Percentiles rank a stretch among this genome's conserved stretches.
These are phyloP conservation scores for Ophiostoma ulmi DNA, from an alignment of 2,329 filamentous ascomycete genomes.

Conservation along the genomic window DNA sequence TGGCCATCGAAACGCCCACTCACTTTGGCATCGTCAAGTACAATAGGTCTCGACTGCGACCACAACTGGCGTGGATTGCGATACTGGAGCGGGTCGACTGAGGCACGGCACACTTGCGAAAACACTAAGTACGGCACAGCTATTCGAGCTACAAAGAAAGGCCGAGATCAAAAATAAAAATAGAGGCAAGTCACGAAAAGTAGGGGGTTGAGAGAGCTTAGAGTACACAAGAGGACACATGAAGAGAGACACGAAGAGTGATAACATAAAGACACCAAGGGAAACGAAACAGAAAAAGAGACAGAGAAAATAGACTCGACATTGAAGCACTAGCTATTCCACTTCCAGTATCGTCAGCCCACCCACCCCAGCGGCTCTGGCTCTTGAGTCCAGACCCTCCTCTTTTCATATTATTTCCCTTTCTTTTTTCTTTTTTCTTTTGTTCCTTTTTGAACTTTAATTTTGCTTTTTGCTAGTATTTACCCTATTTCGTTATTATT, in stretches of 20 bases:
- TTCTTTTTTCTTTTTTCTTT: background rate
- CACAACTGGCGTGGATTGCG: background rate
- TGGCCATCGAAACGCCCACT: background rate
- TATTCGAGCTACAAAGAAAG: background rate
- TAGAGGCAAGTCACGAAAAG: background rate
- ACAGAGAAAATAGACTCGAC: slow-evolving; percentile 11
- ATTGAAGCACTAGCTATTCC: slow-evolving; percentile 15
- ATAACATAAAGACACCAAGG: background rate
- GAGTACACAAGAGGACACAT: too few relatives aligned
- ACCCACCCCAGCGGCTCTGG: slow-evolving; percentile 12
- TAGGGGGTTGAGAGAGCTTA: too few relatives aligned
- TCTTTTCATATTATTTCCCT: slow-evolving; percentile 7
- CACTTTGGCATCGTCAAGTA: background rate
- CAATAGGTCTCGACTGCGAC: background rate
- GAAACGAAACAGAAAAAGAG: background rate
- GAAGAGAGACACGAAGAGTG: background rate
- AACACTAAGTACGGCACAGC: background rate
- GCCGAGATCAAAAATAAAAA: background rate
- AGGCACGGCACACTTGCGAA: slow-evolving; percentile 9
- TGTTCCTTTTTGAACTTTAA: background rate
- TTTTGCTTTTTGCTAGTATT: background rate
- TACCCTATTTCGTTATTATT: background rate
- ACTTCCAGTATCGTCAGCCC: slow-evolving; percentile 20
- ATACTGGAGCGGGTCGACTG: slow-evolving; percentile 1
- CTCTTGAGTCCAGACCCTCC: background rate